Evolutionary conservation across 2,329 filamentous ascomycete species (phyloP), one percentile per base, ranked within the genome.

Genomic region (Phaeosphaeriaceae sp.): DNA sequence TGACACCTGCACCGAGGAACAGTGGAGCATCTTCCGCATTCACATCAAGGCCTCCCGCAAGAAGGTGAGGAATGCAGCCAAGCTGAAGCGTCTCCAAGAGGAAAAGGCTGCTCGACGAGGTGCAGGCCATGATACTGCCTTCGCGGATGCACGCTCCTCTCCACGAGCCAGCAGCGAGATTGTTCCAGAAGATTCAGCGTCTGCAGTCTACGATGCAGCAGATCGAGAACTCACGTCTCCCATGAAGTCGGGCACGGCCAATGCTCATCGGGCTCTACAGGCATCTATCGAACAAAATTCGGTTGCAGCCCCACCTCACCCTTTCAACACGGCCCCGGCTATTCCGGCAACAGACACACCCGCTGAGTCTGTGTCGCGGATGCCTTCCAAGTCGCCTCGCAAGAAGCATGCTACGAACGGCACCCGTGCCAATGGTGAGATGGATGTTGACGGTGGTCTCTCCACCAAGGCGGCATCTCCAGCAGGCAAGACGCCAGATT

Each of bases 1-100:
- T 11, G 77, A 80, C 55, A 77, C 69, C 22, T 70, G 77, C 35
- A 80, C 78, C 2, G 55, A 68, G 26, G 70, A 77, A 53, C 79
- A 84, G 59, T 78, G 73, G 28, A 35, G 44, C 21, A 66, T 69
- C 26, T 84, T 84, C 61, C 78, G 80, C 59, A 79, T 76, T 47
- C 65, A 63, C n/a, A 78, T 78, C 32, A 82, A 81, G 68, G 19
- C 35, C 7, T 56, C 54, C 4, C 48, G 49, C 42, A 80, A 78
- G 65, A 70, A 72, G 48, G 67, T 80, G 51, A 79, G 74, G 43
- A 63, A 63, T 7, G 68, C 70, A 54, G 56, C 59, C 51, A 67
- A 73, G 63, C 67, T 59, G 63, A 57, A 61, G 54, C 58, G 58
- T n/a, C 63, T 59, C 52, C 57, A 62, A 15, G 60, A 67, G 32